Evolutionary conservation across 2,329 filamentous ascomycete species (phyloP).

Genomic region (Penicillium sp.): DNA sequence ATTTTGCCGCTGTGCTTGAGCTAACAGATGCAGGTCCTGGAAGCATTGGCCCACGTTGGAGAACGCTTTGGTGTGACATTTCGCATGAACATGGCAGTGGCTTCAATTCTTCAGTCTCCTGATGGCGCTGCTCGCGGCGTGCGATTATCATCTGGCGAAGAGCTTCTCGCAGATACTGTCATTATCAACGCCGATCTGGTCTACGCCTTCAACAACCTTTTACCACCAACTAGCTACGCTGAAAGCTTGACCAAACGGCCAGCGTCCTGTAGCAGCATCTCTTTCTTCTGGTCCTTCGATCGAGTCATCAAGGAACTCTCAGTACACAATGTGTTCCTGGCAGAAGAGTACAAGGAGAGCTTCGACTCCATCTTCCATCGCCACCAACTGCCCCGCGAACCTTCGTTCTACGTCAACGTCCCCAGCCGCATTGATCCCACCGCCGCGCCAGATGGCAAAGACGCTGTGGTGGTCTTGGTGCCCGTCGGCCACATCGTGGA

Average conservation of each 20-base stretch:
- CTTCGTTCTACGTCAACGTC: slow-evolving; percentile 77
- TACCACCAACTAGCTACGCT: slow-evolving; percentile 47
- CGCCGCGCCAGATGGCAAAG: slow-evolving; percentile 66
- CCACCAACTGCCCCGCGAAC: slow-evolving; percentile 66
- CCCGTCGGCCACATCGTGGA: slow-evolving; percentile 66
- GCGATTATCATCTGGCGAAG: slow-evolving; percentile 58
- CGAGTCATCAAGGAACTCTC: slow-evolving; percentile 61
- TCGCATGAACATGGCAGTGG: neutral
- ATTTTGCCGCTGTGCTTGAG: too few relatives aligned
- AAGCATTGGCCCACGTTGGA: slow-evolving; percentile 1
- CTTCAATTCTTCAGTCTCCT: neutral
- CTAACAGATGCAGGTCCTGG: neutral
- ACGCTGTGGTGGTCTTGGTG: slow-evolving; percentile 69
- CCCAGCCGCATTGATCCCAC: slow-evolving; percentile 68
- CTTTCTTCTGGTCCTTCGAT: slow-evolving; percentile 65
- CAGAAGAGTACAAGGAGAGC: slow-evolving; percentile 70
- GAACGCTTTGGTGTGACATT: neutral
- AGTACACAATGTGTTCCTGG: slow-evolving; percentile 77
- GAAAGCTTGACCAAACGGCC: slow-evolving; percentile 41
- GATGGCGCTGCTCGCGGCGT: slow-evolving; percentile 2
- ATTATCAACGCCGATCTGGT: slow-evolving; percentile 74
- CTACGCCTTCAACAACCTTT: slow-evolving; percentile 72
- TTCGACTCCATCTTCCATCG: slow-evolving; percentile 76
- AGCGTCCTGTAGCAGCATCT: slow-evolving; percentile 71
- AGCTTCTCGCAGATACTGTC: slow-evolving; percentile 65